phyloP scores from a whole-genome alignment of 768 basidiomycete genomes.

The Suillus subluteus region DNA sequence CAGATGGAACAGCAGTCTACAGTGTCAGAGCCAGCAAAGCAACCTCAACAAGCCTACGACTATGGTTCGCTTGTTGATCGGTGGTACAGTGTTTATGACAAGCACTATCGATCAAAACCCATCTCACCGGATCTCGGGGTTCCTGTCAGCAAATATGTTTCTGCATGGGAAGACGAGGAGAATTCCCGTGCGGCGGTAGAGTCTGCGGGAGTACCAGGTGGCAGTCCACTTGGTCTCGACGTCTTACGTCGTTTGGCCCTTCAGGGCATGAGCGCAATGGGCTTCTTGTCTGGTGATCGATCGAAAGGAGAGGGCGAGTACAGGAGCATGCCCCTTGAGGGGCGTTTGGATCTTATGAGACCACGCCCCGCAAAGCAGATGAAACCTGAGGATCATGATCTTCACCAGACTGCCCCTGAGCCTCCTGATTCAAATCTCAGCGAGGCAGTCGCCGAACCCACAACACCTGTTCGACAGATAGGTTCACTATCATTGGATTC shows the following conservation, averaged over 20 bases:
- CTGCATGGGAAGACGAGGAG: slow-evolving; percentile 69
- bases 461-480: slow-evolving; percentile 44
- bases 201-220: slow-evolving; percentile 10
- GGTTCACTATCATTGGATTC: slow-evolving; percentile 35
- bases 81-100: slow-evolving; percentile 93
- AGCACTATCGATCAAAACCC: slow-evolving; percentile 71
- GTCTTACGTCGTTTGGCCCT: slow-evolving; percentile 40
- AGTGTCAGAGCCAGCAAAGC: slow-evolving; percentile 16
- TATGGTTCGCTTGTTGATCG: slow-evolving; percentile 83
- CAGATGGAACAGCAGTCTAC: slow-evolving; percentile 33
- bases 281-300: slow-evolving; percentile 13
- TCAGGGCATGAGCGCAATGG: slow-evolving; percentile 30
- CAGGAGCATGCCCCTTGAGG: slow-evolving; percentile 80
- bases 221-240: slow-evolving; percentile 42
- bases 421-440: slow-evolving; percentile 22
- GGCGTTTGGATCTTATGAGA: slow-evolving; percentile 86
- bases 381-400: slow-evolving; percentile 14
- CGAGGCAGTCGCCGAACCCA: slow-evolving; percentile 27
- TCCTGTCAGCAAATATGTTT: slow-evolving; percentile 66
- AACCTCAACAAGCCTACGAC: slow-evolving; percentile 59
- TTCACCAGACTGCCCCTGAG: slow-evolving; percentile 9
- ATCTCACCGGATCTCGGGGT: slow-evolving; percentile 51
- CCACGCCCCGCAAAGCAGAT: slow-evolving; percentile 31
- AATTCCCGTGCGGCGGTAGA: neutral
- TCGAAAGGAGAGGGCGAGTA: slow-evolving; percentile 69